These are phyloP conservation scores for Diaporthe longicolla DNA, from an alignment of 2,329 filamentous ascomycete species.

Conservation along the genomic window DNA sequence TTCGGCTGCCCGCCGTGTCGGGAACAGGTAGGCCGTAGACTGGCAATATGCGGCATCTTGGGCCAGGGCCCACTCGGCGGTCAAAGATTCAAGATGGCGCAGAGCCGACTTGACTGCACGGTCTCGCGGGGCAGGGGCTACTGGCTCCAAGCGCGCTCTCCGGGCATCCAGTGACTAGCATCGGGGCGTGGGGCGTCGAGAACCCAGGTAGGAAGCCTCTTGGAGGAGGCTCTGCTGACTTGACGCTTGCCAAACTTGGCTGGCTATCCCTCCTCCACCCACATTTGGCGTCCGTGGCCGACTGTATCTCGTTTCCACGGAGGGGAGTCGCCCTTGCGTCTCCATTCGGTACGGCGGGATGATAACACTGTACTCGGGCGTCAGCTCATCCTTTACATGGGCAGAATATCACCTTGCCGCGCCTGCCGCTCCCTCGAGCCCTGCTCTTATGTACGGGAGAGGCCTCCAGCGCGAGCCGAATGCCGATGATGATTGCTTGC, in stretches of 20 bases:
- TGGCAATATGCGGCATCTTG: conserved; percentile 2
- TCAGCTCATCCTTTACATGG: conserved; percentile 34
- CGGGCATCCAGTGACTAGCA: neutral
- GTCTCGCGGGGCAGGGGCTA: neutral
- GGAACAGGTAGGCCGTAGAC: neutral
- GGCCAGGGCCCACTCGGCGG: conserved; percentile 12
- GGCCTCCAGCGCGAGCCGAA: conserved; percentile 25
- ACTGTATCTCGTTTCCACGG: conserved; percentile 15
- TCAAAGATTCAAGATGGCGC: conserved; percentile 5
- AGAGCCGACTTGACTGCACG: neutral
- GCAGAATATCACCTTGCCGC: conserved; percentile 36
- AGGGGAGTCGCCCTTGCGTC: conserved; percentile 24
- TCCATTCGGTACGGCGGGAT: conserved; percentile 26
- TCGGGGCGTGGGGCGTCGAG: neutral
- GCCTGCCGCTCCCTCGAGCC: conserved; percentile 19
- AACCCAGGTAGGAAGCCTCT: neutral
- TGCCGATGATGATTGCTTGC: conserved; percentile 15
- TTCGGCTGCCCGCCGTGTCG: conserved; percentile 6
- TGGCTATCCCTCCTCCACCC: neutral
- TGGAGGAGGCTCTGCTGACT: conserved; percentile 21
- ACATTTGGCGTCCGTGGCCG: neutral
- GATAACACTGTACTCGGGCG: conserved; percentile 32
- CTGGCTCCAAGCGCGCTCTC: conserved; percentile 10
- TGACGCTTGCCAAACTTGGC: conserved; percentile 5
- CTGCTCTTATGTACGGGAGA: neutral